A percentile compares a stretch with the other conserved stretches of the same genome.
Conservation (phyloP, 345 rosid genomes). For the Eucalyptus cloeziana region DNA sequence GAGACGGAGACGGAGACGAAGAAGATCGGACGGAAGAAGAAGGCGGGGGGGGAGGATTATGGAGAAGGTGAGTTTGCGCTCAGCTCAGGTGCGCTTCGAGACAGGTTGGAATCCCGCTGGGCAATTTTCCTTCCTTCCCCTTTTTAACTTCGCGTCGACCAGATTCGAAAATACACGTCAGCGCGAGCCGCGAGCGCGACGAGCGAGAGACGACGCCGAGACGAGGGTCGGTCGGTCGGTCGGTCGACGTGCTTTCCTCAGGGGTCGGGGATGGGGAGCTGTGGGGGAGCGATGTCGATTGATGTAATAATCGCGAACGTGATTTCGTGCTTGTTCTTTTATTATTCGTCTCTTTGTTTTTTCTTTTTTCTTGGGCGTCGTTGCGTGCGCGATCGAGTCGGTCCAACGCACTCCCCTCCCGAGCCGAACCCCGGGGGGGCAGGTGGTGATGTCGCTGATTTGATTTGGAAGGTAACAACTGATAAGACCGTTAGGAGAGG, state of each 20-base stretch:
- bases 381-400: background rate
- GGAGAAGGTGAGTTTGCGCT: background rate
- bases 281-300: background rate
- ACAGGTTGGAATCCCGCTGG: background rate
- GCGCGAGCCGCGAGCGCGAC: background rate
- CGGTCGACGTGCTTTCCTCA: background rate
- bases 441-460: background rate
- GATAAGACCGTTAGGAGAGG: background rate
- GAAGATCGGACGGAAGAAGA: background rate
- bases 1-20: background rate
- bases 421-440: background rate
- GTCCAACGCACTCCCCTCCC: background rate
- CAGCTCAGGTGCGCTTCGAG: background rate
- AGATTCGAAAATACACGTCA: background rate
- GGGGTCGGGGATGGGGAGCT: background rate
- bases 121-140: background rate
- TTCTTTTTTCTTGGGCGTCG: background rate
- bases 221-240: background rate
- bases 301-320: rapidly evolving
- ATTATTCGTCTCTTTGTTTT: background rate
- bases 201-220: background rate
- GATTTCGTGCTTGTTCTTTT: background rate
- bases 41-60: background rate
- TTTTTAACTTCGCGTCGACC: background rate
- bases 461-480: background rate